Evolutionary conservation across 345 rosid species (phyloP).

Genomic region (Melaleuca quinquenervia): DNA sequence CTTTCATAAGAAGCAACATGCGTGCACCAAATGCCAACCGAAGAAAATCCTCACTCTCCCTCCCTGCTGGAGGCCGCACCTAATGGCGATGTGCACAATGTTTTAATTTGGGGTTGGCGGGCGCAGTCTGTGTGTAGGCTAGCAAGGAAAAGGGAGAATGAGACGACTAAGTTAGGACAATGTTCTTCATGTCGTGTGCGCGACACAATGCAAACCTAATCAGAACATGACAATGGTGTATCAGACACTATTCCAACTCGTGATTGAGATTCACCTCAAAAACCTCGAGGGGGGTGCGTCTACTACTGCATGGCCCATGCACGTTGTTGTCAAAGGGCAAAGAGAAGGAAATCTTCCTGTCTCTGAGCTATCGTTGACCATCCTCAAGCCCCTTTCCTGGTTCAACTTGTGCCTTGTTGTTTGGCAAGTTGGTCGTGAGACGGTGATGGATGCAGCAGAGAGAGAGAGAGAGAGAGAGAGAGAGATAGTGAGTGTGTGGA

Average conservation of each 20-base stretch:
- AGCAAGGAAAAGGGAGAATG: background rate
- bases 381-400: background rate
- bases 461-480: background rate
- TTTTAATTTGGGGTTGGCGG: background rate
- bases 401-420: background rate
- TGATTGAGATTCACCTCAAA: background rate
- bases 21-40: background rate
- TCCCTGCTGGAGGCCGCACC: background rate
- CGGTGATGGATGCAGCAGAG: background rate
- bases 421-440: background rate
- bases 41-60: background rate
- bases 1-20: background rate
- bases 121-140: background rate
- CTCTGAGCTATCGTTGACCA: background rate
- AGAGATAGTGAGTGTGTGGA: background rate
- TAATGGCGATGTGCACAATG: background rate
- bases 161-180: background rate
- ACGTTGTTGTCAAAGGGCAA: background rate
- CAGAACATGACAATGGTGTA: background rate
- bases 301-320: background rate
- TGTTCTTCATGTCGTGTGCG: background rate
- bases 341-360: background rate
- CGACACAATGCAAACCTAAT: background rate
- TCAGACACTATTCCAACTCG: background rate
- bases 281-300: background rate